Conservation (phyloP, 1,284 basidiomycete genomes). For the Cerioporus squamosus region DNA sequence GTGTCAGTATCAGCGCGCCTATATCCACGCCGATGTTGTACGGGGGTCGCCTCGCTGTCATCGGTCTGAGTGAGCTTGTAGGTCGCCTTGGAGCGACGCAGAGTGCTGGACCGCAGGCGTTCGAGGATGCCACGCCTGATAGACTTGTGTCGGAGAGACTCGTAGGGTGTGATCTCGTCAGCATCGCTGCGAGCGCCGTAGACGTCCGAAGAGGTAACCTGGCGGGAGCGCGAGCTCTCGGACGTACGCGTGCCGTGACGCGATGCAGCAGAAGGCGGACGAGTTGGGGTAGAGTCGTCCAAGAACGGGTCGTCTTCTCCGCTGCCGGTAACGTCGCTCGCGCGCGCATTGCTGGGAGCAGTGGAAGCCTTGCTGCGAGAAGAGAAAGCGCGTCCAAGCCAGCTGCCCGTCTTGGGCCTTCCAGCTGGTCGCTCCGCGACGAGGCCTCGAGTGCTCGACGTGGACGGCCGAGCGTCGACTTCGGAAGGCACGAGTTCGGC, state of each 20-base stretch:
- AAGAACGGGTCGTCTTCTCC: constrained; percentile 34
- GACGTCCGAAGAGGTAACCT: constrained; percentile 16
- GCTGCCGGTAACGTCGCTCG: neutral
- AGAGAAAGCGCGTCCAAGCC: constrained; percentile 18
- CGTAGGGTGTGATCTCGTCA: constrained; percentile 29
- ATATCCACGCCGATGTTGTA: constrained; percentile 20
- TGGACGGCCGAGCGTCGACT: constrained; percentile 2
- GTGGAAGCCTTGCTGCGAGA: constrained; percentile 5
- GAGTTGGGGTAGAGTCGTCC: constrained; percentile 4
- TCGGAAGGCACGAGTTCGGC: neutral
- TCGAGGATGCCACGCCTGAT: constrained; percentile 39
- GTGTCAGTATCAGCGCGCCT: constrained; percentile 4
- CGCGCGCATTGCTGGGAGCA: neutral
- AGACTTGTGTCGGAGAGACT: constrained; percentile 34
- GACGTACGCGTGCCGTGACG: constrained; percentile 3
- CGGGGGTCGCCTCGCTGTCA: neutral
- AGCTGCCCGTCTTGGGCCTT: constrained; percentile 7
- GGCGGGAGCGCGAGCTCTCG: neutral
- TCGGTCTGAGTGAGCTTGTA: constrained; percentile 11
- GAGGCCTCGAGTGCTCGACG: constrained; percentile 1
- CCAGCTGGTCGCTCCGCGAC: neutral
- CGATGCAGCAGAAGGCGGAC: constrained; percentile 3
- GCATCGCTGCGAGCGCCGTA: constrained; percentile 27
- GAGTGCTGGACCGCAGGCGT: constrained; percentile 31
- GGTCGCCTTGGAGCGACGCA: constrained; percentile 13